phyloP scores from a whole-genome alignment of 805 yeast genomes.

The Suhomyces kilbournensis region DNA sequence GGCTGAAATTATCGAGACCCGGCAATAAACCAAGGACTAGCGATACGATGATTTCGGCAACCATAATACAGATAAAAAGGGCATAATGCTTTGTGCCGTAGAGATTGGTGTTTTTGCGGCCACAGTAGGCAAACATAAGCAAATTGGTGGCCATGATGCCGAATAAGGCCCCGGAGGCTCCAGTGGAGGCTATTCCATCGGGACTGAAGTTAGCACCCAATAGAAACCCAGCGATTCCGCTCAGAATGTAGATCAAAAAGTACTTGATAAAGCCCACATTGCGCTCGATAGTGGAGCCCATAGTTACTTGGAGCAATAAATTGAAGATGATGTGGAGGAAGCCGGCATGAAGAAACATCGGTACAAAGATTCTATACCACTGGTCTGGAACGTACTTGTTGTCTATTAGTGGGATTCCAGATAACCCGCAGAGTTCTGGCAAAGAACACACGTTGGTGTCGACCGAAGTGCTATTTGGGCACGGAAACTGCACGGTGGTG shows the following conservation, averaged over 20 bases:
- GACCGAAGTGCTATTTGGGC: slow-evolving; percentile 61
- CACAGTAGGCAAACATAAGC: slow-evolving; percentile 51
- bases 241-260: slow-evolving; percentile 51
- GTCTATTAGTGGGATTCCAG: slow-evolving; percentile 39
- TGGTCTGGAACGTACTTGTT: slow-evolving; percentile 50
- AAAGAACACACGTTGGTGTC: slow-evolving; percentile 57
- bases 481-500: slow-evolving; percentile 50
- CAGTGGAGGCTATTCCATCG: slow-evolving; percentile 61
- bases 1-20: slow-evolving; percentile 72
- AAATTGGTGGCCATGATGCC: slow-evolving; percentile 66
- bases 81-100: slow-evolving; percentile 47
- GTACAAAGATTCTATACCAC: slow-evolving; percentile 68
- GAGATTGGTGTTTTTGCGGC: slow-evolving; percentile 46
- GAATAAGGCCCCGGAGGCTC: slow-evolving; percentile 70
- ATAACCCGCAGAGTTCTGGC: slow-evolving; percentile 58
- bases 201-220: slow-evolving; percentile 71
- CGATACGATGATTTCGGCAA: slow-evolving; percentile 57
- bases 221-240: slow-evolving; percentile 66
- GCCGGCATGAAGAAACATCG: slow-evolving; percentile 74
- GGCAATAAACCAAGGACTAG: slow-evolving; percentile 67
- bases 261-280: slow-evolving; percentile 54
- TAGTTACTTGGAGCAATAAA: slow-evolving; percentile 54
- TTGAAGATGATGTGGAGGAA: slow-evolving; percentile 66
- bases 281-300: slow-evolving; percentile 59
- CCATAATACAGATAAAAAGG: slow-evolving; percentile 43